Evolutionary conservation across 306 rosid species (phyloP).

Genomic region (Begonia loranthoides): DNA sequence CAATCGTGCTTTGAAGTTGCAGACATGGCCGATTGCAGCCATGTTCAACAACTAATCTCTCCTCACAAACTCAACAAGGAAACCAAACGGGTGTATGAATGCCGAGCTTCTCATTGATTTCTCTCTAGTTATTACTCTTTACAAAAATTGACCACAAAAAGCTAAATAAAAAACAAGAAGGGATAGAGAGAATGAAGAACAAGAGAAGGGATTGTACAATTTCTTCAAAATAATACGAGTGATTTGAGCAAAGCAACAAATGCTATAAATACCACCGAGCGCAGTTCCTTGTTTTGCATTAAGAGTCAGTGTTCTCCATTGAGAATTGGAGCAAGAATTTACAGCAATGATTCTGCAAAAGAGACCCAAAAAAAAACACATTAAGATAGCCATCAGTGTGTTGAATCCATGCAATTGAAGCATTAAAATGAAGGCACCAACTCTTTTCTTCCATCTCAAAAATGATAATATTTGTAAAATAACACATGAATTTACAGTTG

Average conservation of each 20-base stretch:
- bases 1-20: too few relatives aligned
- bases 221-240: background rate
- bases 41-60: too few relatives aligned
- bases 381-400: too few relatives aligned
- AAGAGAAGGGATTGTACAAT: background rate
- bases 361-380: background rate
- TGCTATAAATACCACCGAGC: background rate
- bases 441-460: too few relatives aligned
- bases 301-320: background rate
- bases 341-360: background rate
- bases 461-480: too few relatives aligned
- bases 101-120: conserved; percentile 1
- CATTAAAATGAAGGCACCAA: too few relatives aligned
- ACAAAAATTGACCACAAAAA: background rate
- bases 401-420: too few relatives aligned
- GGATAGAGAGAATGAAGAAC: too few relatives aligned
- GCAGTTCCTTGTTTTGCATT: background rate
- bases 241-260: background rate
- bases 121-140: background rate
- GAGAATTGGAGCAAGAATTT: background rate
- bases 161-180: background rate
- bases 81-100: too few relatives aligned
- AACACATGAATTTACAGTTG: too few relatives aligned
- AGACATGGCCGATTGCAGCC: too few relatives aligned
- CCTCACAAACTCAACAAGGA: too few relatives aligned